phyloP scores from a whole-genome alignment of 108 stramenopile species.

The Stephanodiscus triporus region DNA sequence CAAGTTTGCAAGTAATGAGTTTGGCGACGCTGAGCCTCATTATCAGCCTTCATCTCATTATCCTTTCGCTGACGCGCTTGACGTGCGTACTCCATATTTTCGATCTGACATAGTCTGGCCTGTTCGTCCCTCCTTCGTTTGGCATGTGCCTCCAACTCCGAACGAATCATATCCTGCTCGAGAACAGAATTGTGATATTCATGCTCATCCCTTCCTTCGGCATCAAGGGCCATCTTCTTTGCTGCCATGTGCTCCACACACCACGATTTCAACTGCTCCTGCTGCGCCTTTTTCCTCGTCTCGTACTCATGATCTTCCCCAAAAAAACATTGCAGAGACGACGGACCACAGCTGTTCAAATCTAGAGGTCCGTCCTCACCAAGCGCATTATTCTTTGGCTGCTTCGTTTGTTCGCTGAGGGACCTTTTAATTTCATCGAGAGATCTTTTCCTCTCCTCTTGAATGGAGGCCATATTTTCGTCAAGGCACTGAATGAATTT shows the following conservation, averaged over 20 bases:
- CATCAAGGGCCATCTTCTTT: slow-evolving; percentile 37
- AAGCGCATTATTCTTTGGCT: slow-evolving; percentile 52
- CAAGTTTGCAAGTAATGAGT: slow-evolving; percentile 29
- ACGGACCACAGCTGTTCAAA: slow-evolving; percentile 40
- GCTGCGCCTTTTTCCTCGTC: slow-evolving; percentile 42
- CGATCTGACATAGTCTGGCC: slow-evolving; percentile 30
- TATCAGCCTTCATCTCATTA: slow-evolving; percentile 34
- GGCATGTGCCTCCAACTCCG: slow-evolving; percentile 15
- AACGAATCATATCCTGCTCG: slow-evolving; percentile 36
- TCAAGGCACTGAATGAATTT: slow-evolving; percentile 23
- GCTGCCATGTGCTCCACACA: slow-evolving; percentile 29
- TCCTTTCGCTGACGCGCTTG: slow-evolving; percentile 19
- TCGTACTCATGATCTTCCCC: slow-evolving; percentile 40
- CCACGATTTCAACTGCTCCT: slow-evolving; percentile 48
- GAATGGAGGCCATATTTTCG: slow-evolving; percentile 14
- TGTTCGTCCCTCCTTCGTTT: slow-evolving; percentile 27
- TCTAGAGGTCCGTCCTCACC: slow-evolving; percentile 29
- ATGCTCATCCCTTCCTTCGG: slow-evolving; percentile 27
- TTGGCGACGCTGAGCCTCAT: slow-evolving; percentile 31
- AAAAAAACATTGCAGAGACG: slow-evolving; percentile 42
- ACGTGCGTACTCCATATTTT: slow-evolving; percentile 42
- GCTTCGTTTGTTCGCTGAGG: slow-evolving; percentile 40
- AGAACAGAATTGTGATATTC: slow-evolving; percentile 38
- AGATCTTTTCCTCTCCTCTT: slow-evolving; percentile 27
- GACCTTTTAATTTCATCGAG: slow-evolving; percentile 33